Percentiles rank a stretch among this genome's conserved stretches.
These are phyloP conservation scores for Gastrolobium bilobum DNA, from an alignment of 306 rosid genomes.

Conservation along the genomic window DNA sequence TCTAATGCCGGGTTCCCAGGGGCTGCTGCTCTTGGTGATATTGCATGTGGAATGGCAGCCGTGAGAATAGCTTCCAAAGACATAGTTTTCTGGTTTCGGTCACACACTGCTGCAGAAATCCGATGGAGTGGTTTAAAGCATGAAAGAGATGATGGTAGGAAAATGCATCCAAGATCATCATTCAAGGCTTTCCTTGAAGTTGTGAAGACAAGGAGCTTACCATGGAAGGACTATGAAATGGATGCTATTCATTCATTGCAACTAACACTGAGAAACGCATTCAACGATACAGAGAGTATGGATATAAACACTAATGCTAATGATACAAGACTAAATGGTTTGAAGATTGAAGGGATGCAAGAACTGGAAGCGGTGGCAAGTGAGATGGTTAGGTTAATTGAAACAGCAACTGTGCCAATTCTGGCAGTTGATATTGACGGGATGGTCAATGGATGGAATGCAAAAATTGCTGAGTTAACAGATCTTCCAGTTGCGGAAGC, in stretches of 20 bases:
- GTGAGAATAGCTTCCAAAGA: slow-evolving; percentile 72
- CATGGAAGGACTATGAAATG: slow-evolving; percentile 90
- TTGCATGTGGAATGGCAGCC: slow-evolving; percentile 85
- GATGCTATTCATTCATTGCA: slow-evolving; percentile 93
- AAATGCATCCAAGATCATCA: slow-evolving; percentile 90
- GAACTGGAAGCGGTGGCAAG: slow-evolving; percentile 84
- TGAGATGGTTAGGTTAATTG: slow-evolving; percentile 88
- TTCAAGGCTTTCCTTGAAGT: slow-evolving; percentile 92
- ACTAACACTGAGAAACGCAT: slow-evolving; percentile 81
- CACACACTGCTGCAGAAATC: slow-evolving; percentile 76
- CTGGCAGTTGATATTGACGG: slow-evolving; percentile 83
- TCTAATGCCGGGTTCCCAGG: slow-evolving; percentile 82
- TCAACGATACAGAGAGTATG: slow-evolving; percentile 56
- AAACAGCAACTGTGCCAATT: slow-evolving; percentile 86
- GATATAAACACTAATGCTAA: slow-evolving; percentile 54
- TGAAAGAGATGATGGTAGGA: slow-evolving; percentile 67
- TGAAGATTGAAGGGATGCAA: slow-evolving; percentile 80
- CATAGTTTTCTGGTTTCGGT: slow-evolving; percentile 79
- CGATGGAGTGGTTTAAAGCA: slow-evolving; percentile 93
- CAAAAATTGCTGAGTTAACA: slow-evolving; percentile 81
- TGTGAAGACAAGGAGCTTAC: slow-evolving; percentile 73
- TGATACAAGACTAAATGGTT: slow-evolving; percentile 59
- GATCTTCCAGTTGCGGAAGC: slow-evolving; percentile 78
- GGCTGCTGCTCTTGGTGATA: slow-evolving; percentile 71
- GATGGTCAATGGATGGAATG: slow-evolving; percentile 82